These are phyloP conservation scores for Pilatotrama ljubarskyi DNA, from an alignment of 768 basidiomycete species.

Conservation along the genomic window DNA sequence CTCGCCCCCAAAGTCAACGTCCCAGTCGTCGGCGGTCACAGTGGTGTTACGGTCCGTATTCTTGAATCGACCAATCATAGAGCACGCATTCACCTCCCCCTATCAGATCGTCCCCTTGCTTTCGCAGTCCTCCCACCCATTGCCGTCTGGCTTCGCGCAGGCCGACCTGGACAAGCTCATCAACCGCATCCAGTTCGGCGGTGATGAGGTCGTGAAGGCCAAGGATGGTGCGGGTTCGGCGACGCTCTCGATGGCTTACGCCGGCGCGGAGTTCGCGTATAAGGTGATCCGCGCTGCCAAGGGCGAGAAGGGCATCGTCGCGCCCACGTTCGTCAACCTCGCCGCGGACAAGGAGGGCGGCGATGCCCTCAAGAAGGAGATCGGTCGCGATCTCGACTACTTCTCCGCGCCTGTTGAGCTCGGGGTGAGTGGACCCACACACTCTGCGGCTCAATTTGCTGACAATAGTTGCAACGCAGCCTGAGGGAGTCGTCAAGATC, in stretches of 20 bases:
- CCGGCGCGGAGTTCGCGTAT: conserved; percentile 85
- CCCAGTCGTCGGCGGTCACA: conserved; percentile 95
- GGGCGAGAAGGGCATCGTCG: conserved; percentile 85
- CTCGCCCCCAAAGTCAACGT: conserved; percentile 65
- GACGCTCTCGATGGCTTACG: conserved; percentile 96
- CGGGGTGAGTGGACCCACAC: conserved; percentile 56
- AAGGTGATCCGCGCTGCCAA: conserved; percentile 83
- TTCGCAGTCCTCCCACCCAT: conserved; percentile 81
- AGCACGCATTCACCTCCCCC: not conserved
- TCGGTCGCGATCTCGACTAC: conserved; percentile 76
- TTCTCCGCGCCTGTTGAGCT: conserved; percentile 90
- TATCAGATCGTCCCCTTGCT: conserved; percentile 87
- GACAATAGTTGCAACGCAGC: conserved; percentile 40
- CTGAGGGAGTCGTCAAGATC: conserved; percentile 82
- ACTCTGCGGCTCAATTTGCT: conserved; percentile 1
- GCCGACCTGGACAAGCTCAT: conserved; percentile 60
- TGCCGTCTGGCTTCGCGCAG: conserved; percentile 56
- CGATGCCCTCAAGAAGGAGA: conserved; percentile 73
- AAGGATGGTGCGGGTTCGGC: conserved; percentile 94
- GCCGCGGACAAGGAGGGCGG: conserved; percentile 69
- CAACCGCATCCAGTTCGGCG: conserved; percentile 91
- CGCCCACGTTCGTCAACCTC: conserved; percentile 84
- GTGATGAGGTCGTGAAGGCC: conserved; percentile 97
- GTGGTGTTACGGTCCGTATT: conserved; percentile 75
- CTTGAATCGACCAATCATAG: not conserved